Evolutionary conservation across 2,329 filamentous ascomycete genomes (phyloP), one percentile per base, ranked within the genome.

Genomic region (Penicillium sp.): DNA sequence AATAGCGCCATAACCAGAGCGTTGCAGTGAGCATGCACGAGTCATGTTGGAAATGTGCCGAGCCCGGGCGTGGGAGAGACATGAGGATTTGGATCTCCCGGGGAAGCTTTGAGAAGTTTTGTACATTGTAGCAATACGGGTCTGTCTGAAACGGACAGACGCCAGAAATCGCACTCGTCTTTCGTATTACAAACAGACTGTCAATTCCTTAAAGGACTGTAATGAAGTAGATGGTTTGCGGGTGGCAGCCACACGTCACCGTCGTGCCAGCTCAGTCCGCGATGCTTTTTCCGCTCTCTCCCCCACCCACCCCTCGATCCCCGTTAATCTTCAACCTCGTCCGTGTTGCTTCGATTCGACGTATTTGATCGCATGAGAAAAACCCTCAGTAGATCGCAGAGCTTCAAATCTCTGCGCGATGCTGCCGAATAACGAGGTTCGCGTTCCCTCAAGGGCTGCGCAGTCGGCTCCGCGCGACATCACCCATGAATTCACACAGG

Each of bases 401-500:
- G 55, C 47, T 47, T 55, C 39, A 27, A 27, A 34, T 40, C 35
- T 41, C 46, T 53, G 49, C 47, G 53, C 46, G 51, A 68, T 68
- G 65, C 55, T 69, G 51, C 61, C 62, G 47, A 67, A 63, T 52
- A 63, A 63, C 51, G 53, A 67, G 51, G 55, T 57, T 51, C 59
- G 56, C 52, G 53, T 56, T 44, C 56, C 65, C 42, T 55, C 62
- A 58, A 64, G 63, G 55, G 55, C 59, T 49, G 61, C 67, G 51
- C 66, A 70, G 40, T 67, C 66, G 41, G 60, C 58, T 36, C 66
- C 67, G 47, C 68, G 70, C 57, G 76, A 82, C 62, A 77, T 81
- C 53, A 81, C 78, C n/a, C 69, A 70, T 31, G 71, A 75, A 54
- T 81, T 81, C 56, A 74, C 70, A 11, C 61, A 66, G 49, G 77